Evolutionary conservation across 169 alveolate genomes (phyloP), one percentile per base, ranked within the genome.

Genomic region (Cryptosporidium canis): DNA sequence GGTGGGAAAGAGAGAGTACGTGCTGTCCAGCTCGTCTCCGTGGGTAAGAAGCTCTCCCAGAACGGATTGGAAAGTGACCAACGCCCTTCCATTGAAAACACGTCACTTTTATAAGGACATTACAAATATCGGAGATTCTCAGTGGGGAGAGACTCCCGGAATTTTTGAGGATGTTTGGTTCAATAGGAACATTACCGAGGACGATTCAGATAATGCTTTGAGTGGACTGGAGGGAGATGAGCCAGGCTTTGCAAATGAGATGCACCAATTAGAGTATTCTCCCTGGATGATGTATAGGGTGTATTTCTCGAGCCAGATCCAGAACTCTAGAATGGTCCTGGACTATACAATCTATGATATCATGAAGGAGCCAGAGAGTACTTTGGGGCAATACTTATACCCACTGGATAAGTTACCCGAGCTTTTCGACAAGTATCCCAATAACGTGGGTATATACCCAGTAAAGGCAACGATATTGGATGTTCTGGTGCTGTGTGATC

Each of bases 271-370:
- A 2, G 83, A 66, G 33, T 66, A 66, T 44, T 77, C 87, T 1
- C 87, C 87, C 1, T 77, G 87, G 87, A 77, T 77, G 70, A 77
- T 77, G 87, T 77, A 58, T 33, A 58, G 77, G 29, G 29, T 77
- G 4, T 77, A 77, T 45, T 77, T 77, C 58, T 29, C 64, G 44
- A 58, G 29, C 41, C 87, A 77, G 33, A 18, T 77, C n/a, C 33
- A 44, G 14, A 35, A 27, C 16, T 65, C 87, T 0, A 61, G 14
- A 58, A 21, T 58, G 14, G 58, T 63, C 14, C 67, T 58, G 39
- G 72, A 61, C 12, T 77, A 77, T 77, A 2, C 31, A 12, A 24
- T 77, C 11, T 77, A 77, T 27, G 87, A 77, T 41, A 77, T 77
- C n/a, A 77, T 77, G 87, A 77, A 39, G 12, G 87, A 77, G 9